phyloP scores from a whole-genome alignment of 1,284 basidiomycete genomes.

The Malassezia furfur region DNA sequence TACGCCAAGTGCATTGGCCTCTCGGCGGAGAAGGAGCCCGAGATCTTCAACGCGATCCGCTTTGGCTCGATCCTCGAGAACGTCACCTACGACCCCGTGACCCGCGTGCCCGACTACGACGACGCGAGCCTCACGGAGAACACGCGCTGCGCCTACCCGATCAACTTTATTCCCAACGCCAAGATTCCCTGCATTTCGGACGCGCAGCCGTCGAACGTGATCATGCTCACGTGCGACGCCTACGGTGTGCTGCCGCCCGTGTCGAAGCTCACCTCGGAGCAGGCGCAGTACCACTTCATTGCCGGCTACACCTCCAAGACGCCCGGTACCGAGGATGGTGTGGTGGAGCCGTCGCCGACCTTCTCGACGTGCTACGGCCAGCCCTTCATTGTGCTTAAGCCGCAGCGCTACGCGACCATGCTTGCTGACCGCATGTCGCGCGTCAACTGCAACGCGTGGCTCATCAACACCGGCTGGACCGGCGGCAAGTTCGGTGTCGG shows the following conservation, averaged over 20 bases:
- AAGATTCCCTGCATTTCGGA: slow-evolving; percentile 53
- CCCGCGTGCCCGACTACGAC: slow-evolving; percentile 85
- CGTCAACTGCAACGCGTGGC: slow-evolving; percentile 87
- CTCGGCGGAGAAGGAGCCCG: slow-evolving; percentile 88
- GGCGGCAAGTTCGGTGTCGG: slow-evolving; percentile 78
- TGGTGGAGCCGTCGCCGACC: slow-evolving; percentile 93
- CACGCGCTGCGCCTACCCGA: slow-evolving; percentile 67
- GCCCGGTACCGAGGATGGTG: slow-evolving; percentile 95
- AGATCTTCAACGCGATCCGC: slow-evolving; percentile 89
- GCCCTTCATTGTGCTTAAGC: slow-evolving; percentile 93
- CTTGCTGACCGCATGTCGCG: slow-evolving; percentile 86
- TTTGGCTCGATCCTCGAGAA: slow-evolving; percentile 97
- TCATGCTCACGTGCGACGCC: slow-evolving; percentile 96
- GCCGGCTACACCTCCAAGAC: slow-evolving; percentile 71
- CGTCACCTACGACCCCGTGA: slow-evolving; percentile 87
- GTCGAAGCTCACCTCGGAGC: slow-evolving; percentile 79
- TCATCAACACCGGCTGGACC: slow-evolving; percentile 99
- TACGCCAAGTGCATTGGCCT: slow-evolving; percentile 99
- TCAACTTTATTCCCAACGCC: slow-evolving; percentile 76
- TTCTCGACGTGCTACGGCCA: slow-evolving; percentile 99
- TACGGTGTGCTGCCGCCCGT: slow-evolving; percentile 97
- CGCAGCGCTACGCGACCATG: slow-evolving; percentile 79
- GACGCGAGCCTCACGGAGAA: slow-evolving; percentile 96
- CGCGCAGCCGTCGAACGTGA: slow-evolving; percentile 63
- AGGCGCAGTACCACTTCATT: slow-evolving; percentile 70